Evolutionary conservation across 345 rosid genomes (phyloP), one percentile per base, ranked within the genome.

Genomic region (Turnera subulata): DNA sequence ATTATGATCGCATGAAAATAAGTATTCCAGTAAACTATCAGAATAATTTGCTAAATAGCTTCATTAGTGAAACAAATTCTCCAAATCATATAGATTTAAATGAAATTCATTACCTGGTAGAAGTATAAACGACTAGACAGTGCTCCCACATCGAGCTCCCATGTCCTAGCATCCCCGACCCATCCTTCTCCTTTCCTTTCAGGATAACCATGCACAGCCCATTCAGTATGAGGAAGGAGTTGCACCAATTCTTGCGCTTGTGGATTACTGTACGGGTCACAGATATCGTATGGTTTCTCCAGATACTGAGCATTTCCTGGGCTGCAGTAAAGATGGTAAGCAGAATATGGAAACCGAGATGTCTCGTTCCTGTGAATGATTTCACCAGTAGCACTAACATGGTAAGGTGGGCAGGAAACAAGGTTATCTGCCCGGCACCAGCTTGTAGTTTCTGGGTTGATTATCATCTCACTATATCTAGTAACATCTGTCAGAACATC

Each of bases 261-360:
- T 6, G 72, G 72, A 60, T 67, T 67, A 38, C 72, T 67, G 38
- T 67, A 67, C 14, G 72, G 65, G 46, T 67, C 72, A 38, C 72
- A 67, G 45, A 55, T 61, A 60, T 53, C 60, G 13, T 53, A 59
- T 24, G 72, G 72, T 22, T 48, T 40, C 55, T 67, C 66, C 43
- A 60, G 45, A 33, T 22, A 60, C 18, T 38, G 29, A 24, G 61
- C 65, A 55, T 67, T 67, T 61, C 72, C 72, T 5, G 72, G 66
- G 15, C 56, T 49, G 51, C 72, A 67, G 26, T 67, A 60, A 17
- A 59, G 49, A 39, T 67, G 72, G 51, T 67, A 67, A 26, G 72
- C 72, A 11, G 61, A 23, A 52, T 60, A 67, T 18, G 72, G 72
- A 55, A 67, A 67, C 11, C 46, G 54, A 29, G 61, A 61, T 32